Base-by-base conservation (phyloP, 495 filamentous ascomycete genomes). In the Cenococcum geophilum region DNA sequence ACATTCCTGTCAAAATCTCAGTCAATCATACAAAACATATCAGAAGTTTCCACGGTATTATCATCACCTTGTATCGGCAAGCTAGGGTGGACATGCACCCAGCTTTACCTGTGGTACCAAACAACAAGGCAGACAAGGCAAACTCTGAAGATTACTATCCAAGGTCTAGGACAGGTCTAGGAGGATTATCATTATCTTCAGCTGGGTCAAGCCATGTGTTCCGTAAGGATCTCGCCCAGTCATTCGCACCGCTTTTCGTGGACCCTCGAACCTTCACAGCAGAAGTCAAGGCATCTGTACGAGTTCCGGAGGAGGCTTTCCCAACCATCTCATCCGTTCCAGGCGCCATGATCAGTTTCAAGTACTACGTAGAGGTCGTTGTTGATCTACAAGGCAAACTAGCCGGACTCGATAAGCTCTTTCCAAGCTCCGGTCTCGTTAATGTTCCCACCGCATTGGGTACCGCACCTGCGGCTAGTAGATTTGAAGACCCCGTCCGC, bases 81-180 rank as follows among this genome's bases (percentile, higher is more conserved):
- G 91, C 91, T 9, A 86, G 91, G 10, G 92, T 97, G 27, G 95
- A 98, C 68, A 85, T 92, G 48, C 83, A 91, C 63, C 91, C 92
- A 1, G 79, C 79, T 20, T 78, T 86, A 57, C 80, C 85, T 5
- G 72, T 89, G 4, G 85, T 84, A 21, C 74, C 77, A 11, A 75
- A 83, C 12, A 76, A 77, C 50, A 77, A 84, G 58, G 80, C 84
- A 16, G 87, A 86, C 63, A 86, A 85, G 61, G 49, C 80, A 21
- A 85, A 85, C 64, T 89, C 87, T 64, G 90, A 95, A 64, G 89
- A 95, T 59, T 88, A 86, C 68, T 93, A 91, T 69, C 90, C 91
- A 1, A 88, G 79, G 45, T 86, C 83, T 10, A 73, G 77, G 12
- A 86, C 79, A 1, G 92, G 89, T 1, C 83, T 93, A 21, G 88